Conservation (phyloP, 2,329 filamentous ascomycete species). For the Aspergillus clavatus region DNA sequence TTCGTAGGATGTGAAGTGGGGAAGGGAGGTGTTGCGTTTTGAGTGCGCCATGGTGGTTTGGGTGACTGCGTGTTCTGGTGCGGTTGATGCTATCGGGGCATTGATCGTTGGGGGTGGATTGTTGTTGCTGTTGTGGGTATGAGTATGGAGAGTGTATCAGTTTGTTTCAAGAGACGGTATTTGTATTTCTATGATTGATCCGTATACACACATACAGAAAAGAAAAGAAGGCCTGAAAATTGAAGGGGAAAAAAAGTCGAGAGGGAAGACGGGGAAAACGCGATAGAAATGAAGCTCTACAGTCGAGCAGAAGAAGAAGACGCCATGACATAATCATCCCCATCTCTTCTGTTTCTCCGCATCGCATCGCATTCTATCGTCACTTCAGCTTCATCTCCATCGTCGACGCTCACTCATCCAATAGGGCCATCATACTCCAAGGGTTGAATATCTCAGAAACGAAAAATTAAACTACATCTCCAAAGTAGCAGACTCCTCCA, state of each 20-base stretch:
- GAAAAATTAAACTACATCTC: not conserved
- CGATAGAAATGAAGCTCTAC: not conserved
- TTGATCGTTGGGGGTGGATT: not conserved
- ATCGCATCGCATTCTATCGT: too few relatives aligned
- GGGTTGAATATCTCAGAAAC: not conserved
- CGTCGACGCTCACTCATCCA: too few relatives aligned
- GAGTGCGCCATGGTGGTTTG: slow-evolving; percentile 41
- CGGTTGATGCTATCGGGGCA: not conserved
- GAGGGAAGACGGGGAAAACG: not conserved
- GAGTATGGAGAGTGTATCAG: too few relatives aligned
- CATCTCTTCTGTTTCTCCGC: too few relatives aligned
- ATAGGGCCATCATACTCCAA: too few relatives aligned
- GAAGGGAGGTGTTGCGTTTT: slow-evolving; percentile 85
- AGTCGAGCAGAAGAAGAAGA: not conserved
- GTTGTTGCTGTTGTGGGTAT: not conserved
- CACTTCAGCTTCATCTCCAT: not conserved
- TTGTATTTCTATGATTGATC: not conserved
- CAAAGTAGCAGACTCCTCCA: not conserved
- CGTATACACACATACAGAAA: not conserved
- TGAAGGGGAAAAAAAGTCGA: not conserved
- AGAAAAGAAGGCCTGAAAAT: not conserved
- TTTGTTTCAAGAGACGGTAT: not conserved
- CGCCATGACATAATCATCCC: slow-evolving; percentile 11
- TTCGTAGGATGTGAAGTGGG: slow-evolving; percentile 92
- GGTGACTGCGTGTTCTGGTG: not conserved